phyloP scores from a whole-genome alignment of 495 filamentous ascomycete species.

The Penicillium subrubescens region DNA sequence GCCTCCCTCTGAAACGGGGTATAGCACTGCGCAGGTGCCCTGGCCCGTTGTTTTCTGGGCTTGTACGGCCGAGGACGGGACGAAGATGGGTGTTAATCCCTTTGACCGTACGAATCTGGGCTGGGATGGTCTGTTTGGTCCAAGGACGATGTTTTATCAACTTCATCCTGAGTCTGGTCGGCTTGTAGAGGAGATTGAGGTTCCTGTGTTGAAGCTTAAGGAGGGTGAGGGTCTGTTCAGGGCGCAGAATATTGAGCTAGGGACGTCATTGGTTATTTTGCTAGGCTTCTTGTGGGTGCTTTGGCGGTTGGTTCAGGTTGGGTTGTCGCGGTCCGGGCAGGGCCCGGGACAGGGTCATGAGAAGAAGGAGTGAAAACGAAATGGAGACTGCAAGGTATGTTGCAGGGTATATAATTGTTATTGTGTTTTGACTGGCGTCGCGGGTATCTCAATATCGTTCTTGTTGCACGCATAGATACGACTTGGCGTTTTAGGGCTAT shows the following conservation, averaged over 20 bases:
- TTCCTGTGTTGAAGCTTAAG: constrained; percentile 67
- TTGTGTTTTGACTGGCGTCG: constrained; percentile 8
- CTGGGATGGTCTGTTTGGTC: constrained; percentile 83
- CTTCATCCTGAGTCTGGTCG: constrained; percentile 57
- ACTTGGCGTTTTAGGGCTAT: neutral
- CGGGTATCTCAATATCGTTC: constrained; percentile 7
- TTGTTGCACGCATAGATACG: neutral
- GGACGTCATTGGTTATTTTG: constrained; percentile 68
- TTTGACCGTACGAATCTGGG: constrained; percentile 85
- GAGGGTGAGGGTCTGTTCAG: constrained; percentile 48
- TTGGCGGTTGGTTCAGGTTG: constrained; percentile 60
- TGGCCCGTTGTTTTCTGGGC: constrained; percentile 93
- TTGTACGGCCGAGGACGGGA: constrained; percentile 72
- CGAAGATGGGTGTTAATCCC: constrained; percentile 75
- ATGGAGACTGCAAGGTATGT: neutral
- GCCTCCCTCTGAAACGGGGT: constrained; percentile 54
- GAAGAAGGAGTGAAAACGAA: constrained; percentile 26
- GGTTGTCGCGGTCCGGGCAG: constrained; percentile 17
- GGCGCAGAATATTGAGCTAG: constrained; percentile 63
- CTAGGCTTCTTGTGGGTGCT: constrained; percentile 76
- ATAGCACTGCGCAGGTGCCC: constrained; percentile 53
- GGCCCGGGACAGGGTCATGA: constrained; percentile 3
- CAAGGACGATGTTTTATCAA: constrained; percentile 84
- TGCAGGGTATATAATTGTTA: neutral
- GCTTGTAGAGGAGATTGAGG: constrained; percentile 62